Conservation (phyloP, 768 basidiomycete species). For the Hypsizygus marmoreus region DNA sequence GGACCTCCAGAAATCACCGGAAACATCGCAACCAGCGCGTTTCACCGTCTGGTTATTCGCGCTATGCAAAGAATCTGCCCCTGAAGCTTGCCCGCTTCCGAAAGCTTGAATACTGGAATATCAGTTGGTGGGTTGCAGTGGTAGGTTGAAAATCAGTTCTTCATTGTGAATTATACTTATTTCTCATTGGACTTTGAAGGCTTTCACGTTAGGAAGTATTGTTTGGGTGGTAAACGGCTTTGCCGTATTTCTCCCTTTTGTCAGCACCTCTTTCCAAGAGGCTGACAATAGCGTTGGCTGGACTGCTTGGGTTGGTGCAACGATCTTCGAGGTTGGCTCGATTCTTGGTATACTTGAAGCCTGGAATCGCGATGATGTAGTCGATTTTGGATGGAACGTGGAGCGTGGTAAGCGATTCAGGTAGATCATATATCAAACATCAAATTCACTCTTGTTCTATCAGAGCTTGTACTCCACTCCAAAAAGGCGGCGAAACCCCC, state of each 20-base stretch:
- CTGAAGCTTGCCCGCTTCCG: constrained; percentile 28
- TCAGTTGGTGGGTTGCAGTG: constrained; percentile 46
- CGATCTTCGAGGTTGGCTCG: constrained; percentile 60
- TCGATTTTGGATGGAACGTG: constrained; percentile 38
- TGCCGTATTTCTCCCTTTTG: constrained; percentile 50
- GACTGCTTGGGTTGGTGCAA: constrained; percentile 58
- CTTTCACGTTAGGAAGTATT: constrained; percentile 43
- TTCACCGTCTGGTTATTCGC: constrained; percentile 23
- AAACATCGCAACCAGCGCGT: constrained; percentile 32
- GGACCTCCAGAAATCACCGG: constrained; percentile 44
- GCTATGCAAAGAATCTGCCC: constrained; percentile 18
- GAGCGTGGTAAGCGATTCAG: constrained; percentile 12
- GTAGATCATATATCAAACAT: background rate
- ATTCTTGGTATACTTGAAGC: constrained; percentile 57
- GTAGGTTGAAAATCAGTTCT: constrained; percentile 28
- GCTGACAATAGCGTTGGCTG: constrained; percentile 40
- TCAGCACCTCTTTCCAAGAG: constrained; percentile 27
- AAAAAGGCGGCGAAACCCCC: constrained; percentile 25
- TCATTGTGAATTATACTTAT: background rate
- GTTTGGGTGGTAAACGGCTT: constrained; percentile 63
- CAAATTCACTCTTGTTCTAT: no score
- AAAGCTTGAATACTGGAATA: constrained; percentile 44
- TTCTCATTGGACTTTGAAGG: constrained; percentile 15
- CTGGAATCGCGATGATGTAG: constrained; percentile 46
- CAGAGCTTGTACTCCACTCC: no score